Base-by-base conservation (phyloP, 805 yeast species). In the Wickerhamiella sorbophila region DNA sequence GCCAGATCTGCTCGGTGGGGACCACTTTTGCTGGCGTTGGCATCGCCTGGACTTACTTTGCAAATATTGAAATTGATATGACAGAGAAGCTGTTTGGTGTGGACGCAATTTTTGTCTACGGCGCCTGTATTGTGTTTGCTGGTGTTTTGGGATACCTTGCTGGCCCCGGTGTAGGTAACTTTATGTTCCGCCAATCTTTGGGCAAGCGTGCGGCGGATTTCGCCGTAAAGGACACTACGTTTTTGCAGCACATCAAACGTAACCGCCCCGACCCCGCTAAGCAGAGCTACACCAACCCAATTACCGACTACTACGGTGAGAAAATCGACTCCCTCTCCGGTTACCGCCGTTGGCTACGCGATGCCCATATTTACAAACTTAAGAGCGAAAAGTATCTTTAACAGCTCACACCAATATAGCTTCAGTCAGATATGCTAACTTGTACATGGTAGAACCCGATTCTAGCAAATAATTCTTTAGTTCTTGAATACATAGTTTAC, bases 221-320 rank as follows among this genome's bases (percentile, higher is more conserved):
- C 43, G 33, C 40, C 26, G 39, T 59, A 39, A 87, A 81, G 64
- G 86, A 88, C 56, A 72, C 76, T 49, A 66, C 71, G 32, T 91
- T 88, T 52, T 67, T 88, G 58, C 71, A 72, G 49, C 88, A 75
- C 56, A 71, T 91, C 48, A 74, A 72, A 52, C 67, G 68, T 44
- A 80, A 85, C 62, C 71, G 98, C 54, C 96, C 87, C 24, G 94
- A 91, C 64, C 95, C 98, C 17, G 72, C 87, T 16, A 75, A 81
- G 43, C 95, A 87, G 64, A 75, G 86, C 55, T 79, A 86, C 63
- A 47, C 60, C 27, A 91, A 88, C 62, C 97, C 97, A 12, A 94
- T 91, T 37, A 95, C 96, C n/a, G 98, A 91, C 62, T 91, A 86
- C 64, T 91, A 91, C 58, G 98, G 98, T 33, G 98, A 91, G 64